These are phyloP conservation scores for Ustilago curta DNA, from an alignment of 1,284 basidiomycete species.

Conservation along the genomic window DNA sequence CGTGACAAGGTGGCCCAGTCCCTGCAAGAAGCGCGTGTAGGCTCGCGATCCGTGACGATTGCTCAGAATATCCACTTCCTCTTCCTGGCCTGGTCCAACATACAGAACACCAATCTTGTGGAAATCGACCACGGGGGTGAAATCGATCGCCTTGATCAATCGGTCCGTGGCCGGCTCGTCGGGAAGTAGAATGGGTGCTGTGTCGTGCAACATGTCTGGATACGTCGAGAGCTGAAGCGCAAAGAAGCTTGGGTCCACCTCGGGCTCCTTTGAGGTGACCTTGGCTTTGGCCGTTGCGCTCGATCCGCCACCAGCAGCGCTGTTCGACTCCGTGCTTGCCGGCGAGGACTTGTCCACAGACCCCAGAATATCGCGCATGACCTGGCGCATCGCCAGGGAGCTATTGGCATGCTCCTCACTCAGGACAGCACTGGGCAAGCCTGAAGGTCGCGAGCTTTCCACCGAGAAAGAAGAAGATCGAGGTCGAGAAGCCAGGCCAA, in stretches of 20 bases:
- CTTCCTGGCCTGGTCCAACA: conserved; percentile 88
- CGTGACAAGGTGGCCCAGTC: conserved; percentile 87
- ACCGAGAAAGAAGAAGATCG: conserved; percentile 82
- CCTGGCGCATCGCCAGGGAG: conserved; percentile 48
- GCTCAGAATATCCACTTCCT: conserved; percentile 86
- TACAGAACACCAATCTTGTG: conserved; percentile 97
- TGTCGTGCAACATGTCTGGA: conserved; percentile 66
- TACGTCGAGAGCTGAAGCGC: conserved; percentile 81
- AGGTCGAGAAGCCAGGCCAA: conserved; percentile 56
- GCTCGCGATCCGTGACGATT: conserved; percentile 94
- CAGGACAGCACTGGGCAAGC: conserved; percentile 10
- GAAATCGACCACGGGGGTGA: conserved; percentile 94
- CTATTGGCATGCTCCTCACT: conserved; percentile 21
- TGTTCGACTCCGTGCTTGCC: background rate
- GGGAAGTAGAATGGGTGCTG: conserved; percentile 71
- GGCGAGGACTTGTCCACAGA: conserved; percentile 16
- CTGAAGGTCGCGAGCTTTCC: conserved; percentile 5
- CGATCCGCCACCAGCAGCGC: background rate
- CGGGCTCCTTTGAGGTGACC: conserved; percentile 31
- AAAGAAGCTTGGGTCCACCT: conserved; percentile 86
- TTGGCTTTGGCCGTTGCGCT: conserved; percentile 11
- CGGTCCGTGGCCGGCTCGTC: conserved; percentile 75
- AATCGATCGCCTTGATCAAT: conserved; percentile 80
- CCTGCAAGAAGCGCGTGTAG: conserved; percentile 91
- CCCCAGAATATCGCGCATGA: conserved; percentile 53